Evolutionary conservation across 352 stramenopile genomes (phyloP).

Genomic region (Aphanomyces astaci): DNA sequence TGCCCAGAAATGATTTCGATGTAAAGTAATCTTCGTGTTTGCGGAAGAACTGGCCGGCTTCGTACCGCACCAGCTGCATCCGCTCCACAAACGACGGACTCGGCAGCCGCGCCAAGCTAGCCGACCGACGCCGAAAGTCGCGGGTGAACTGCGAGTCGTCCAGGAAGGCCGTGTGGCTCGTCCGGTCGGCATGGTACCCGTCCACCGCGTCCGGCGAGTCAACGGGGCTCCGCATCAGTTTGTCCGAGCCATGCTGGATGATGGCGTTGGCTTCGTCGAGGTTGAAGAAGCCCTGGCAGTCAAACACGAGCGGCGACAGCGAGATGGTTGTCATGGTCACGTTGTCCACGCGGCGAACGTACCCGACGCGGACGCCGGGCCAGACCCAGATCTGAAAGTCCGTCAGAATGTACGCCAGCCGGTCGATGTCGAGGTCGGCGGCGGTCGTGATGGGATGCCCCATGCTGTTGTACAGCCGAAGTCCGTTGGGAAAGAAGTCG

Average conservation of each 20-base stretch:
- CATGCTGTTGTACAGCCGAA: slow-evolving; percentile 17
- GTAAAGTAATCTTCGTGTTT: slow-evolving; percentile 25
- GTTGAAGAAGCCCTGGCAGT: slow-evolving; percentile 22
- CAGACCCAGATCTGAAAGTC: slow-evolving; percentile 25
- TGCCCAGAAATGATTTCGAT: slow-evolving; percentile 14
- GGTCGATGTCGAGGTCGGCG: slow-evolving; percentile 13
- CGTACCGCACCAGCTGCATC: slow-evolving; percentile 23
- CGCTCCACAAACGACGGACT: slow-evolving; percentile 18
- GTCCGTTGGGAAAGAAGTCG: slow-evolving; percentile 20
- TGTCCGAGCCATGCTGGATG: slow-evolving; percentile 9
- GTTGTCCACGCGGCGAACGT: slow-evolving; percentile 11
- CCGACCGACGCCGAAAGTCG: slow-evolving; percentile 18
- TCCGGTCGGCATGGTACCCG: slow-evolving; percentile 21
- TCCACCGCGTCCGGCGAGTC: slow-evolving; percentile 8
- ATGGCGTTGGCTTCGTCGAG: slow-evolving; percentile 14
- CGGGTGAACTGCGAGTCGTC: slow-evolving; percentile 15
- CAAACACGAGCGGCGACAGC: slow-evolving; percentile 20
- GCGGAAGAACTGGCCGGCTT: slow-evolving; percentile 23
- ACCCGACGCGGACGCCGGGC: slow-evolving; percentile 19
- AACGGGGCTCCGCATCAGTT: background rate
- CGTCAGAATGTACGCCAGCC: slow-evolving; percentile 19
- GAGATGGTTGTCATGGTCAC: slow-evolving; percentile 19
- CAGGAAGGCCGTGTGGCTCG: slow-evolving; percentile 22
- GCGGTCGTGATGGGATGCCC: slow-evolving; percentile 17
- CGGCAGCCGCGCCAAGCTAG: slow-evolving; percentile 11